Conservation (phyloP, 1,284 basidiomycete genomes). For the Melampsora americana region DNA sequence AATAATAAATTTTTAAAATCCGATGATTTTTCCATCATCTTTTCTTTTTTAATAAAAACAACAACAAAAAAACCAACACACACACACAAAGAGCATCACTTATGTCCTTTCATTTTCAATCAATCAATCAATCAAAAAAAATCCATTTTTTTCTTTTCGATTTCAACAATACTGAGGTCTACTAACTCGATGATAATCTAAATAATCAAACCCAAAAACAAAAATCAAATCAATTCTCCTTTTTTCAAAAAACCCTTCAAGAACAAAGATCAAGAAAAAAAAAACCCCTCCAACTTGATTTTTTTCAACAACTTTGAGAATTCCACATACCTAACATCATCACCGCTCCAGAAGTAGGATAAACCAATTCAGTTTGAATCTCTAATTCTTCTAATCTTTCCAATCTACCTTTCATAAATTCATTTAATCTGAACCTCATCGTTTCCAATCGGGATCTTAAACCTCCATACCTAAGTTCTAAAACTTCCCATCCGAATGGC, state of each 20-base stretch:
- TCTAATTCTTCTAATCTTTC: slow-evolving; percentile 38
- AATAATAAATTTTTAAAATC: no score
- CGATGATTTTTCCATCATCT: no score
- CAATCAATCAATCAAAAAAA: no score
- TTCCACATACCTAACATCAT: slow-evolving; percentile 34
- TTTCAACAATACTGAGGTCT: slow-evolving; percentile 38
- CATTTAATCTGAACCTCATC: slow-evolving; percentile 49
- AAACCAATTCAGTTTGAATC: slow-evolving; percentile 26
- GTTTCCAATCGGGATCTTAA: slow-evolving; percentile 53
- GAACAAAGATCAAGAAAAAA: slow-evolving; percentile 12
- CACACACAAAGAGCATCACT: no score
- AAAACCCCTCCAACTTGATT: no score
- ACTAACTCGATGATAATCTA: slow-evolving; percentile 41
- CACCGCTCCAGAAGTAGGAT: slow-evolving; percentile 34
- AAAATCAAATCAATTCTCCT: background rate
- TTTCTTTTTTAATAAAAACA: no score
- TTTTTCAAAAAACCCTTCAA: no score
- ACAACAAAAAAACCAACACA: no score
- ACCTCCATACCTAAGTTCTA: slow-evolving; percentile 55
- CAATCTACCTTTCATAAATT: background rate
- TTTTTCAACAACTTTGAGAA: no score
- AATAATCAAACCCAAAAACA: background rate
- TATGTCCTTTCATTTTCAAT: no score
- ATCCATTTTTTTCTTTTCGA: no score
- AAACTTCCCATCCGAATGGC: slow-evolving; percentile 54